Evolutionary conservation across 495 filamentous ascomycete genomes (phyloP).

Genomic region (Elaphomyces granulatus): DNA sequence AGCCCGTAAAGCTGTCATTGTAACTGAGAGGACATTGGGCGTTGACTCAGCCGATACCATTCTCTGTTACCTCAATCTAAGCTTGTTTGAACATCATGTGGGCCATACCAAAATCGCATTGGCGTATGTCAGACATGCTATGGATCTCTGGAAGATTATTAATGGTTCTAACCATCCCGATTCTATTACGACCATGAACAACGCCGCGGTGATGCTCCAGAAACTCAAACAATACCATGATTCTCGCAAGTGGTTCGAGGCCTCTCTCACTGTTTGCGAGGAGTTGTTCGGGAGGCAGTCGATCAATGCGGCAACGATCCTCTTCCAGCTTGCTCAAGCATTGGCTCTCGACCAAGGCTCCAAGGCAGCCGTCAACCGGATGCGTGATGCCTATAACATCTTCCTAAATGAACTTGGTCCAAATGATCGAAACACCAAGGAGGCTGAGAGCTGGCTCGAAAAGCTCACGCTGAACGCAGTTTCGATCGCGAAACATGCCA

Average conservation of each 20-base stretch:
- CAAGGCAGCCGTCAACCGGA: conserved; percentile 74
- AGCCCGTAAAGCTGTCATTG: conserved; percentile 89
- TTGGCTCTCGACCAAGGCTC: conserved; percentile 85
- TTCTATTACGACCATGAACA: conserved; percentile 97
- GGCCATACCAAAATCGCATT: conserved; percentile 77
- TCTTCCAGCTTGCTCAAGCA: conserved; percentile 94
- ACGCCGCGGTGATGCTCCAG: conserved; percentile 97
- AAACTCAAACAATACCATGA: conserved; percentile 81
- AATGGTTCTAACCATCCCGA: conserved; percentile 91
- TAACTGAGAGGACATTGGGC: conserved; percentile 87
- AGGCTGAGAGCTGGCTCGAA: conserved; percentile 87
- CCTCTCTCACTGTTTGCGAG: conserved; percentile 74
- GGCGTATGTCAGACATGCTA: conserved; percentile 75
- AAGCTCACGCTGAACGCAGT: conserved; percentile 93
- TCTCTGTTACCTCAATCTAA: conserved; percentile 87
- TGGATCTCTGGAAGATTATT: conserved; percentile 93
- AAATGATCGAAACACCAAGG: conserved; percentile 89
- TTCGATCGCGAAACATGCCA: conserved; percentile 78
- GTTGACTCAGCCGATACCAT: conserved; percentile 90
- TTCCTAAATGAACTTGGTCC: conserved; percentile 74
- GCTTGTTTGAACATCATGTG: conserved; percentile 83
- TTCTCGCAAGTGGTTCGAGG: conserved; percentile 93
- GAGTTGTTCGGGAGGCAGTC: conserved; percentile 73
- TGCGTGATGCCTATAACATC: conserved; percentile 92
- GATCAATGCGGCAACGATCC: conserved; percentile 84